Base-by-base conservation (phyloP, 139 green algal species). In the Mesotaenium endlicherianum region DNA sequence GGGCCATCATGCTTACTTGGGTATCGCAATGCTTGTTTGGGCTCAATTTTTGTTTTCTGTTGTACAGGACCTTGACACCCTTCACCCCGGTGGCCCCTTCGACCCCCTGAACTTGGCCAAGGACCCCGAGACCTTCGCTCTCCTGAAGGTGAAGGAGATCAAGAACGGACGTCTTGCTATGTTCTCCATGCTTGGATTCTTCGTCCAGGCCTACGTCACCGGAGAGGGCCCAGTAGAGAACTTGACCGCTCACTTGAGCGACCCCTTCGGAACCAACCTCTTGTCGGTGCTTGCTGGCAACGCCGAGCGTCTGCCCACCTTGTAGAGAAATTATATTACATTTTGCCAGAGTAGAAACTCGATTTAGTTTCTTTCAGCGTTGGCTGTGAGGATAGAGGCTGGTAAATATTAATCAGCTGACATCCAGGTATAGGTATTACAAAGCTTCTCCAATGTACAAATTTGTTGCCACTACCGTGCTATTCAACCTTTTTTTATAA, bases 131-230 rank as follows among this genome's bases (percentile, higher is more conserved):
- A 84, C 71, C 42, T 90, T 90, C 30, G 82, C 82, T 57, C 8
- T 85, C 2, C 75, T 98, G 36, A 94, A 97, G 92, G 89, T 91
- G 39, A 99, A 98, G 88, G 96, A 99, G 94, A 91, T 99, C 72
- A 97, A 97, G 91, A 98, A 99, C 86, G 96, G 95, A 39, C 88
- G 94, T 30, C 82, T 97, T 42, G 96, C 95, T 39, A 98, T 96
- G 92, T 84, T 91, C 81, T 90, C 87, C 70, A 90, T 94, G 79
- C 88, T 96, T 70, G 93, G 93, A 44, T 93, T 88, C 74, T 88
- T 82, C 49, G 88, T 90, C 3, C 93, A 97, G 87, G 94, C 93
- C 1, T 57, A 95, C 31, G 83, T 98, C 53, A 98, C 95, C 42
- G 80, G 81, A 50, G 87, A 96, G 83, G 95, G 95, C 42, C 96